Evolutionary conservation across 805 yeast species (phyloP), one percentile per base, ranked within the genome.

Genomic region (Metschnikowia proteae): DNA sequence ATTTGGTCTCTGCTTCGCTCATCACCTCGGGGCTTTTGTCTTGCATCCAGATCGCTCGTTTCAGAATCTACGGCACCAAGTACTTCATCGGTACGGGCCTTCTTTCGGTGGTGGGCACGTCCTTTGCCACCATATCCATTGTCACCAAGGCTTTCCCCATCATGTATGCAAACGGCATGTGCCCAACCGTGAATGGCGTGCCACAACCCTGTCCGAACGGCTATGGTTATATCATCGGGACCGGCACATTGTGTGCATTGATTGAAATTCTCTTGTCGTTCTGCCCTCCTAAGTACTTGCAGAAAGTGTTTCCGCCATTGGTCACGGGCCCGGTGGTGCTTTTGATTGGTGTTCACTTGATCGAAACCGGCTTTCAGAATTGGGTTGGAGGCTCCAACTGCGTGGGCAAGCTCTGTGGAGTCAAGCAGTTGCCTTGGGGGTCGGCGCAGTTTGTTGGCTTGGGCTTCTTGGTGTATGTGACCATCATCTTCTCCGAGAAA

Each of bases 391-490:
- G 53, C 30, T 47, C 50, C 29, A 45, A 38, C 7, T 50, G 53
- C 35, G 43, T 47, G 29, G 53, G 42, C 11, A n/a, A 36, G 44
- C 43, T 49, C 13, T 49, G 52, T 41, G 51, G 51, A 3, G 42
- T 32, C 26, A 46, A 46, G 32, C 36, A 31, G 28, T 75, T 78
- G 45, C 78, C 78, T 3, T 89, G 92, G 88, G 96, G 96, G 3
- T 82, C 92, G 17, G 96, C 96, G 6, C 78, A 84, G 61, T 90
- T 84, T 60, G 68, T 90, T 54, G 97, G 96, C 43, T 74, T 89
- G 17, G 96, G 97, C 5, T 88, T 90, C 75, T 68, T 84, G 34
- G 96, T 88, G 10, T 86, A 79, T 60, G 77, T 82, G 32, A 72
- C 88, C 6, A 88, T 90, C 59, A 74, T 89, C 49, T 49, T 88